Conservation (phyloP, 768 basidiomycete genomes). For the Psilocybe tampanensis region DNA sequence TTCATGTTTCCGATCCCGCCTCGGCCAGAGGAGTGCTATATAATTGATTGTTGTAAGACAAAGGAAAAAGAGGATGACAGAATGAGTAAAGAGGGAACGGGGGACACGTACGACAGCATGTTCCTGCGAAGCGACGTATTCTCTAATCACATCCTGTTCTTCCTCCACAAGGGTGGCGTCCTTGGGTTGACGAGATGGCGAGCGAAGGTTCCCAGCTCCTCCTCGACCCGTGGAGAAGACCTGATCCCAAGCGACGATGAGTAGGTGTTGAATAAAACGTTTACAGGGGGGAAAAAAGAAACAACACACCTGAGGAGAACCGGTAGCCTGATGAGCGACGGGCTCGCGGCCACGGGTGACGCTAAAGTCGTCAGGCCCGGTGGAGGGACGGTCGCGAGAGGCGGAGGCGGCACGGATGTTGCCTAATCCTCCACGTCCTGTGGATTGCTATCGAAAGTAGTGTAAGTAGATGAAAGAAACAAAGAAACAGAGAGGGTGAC, state of each 20-base stretch:
- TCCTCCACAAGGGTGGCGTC: constrained; percentile 26
- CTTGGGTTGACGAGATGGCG: constrained; percentile 60
- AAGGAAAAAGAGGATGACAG: not conserved
- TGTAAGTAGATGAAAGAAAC: not conserved
- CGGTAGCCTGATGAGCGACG: constrained; percentile 29
- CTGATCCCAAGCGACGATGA: constrained; percentile 18
- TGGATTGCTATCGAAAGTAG: constrained; percentile 41
- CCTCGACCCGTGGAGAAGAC: constrained; percentile 71
- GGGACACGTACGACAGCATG: constrained; percentile 35
- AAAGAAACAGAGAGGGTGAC: too few species aligned
- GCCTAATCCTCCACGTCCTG: constrained; percentile 70
- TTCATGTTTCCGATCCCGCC: constrained; percentile 68
- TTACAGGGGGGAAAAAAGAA: not conserved
- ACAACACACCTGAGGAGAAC: not conserved
- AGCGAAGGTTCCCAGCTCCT: constrained; percentile 84
- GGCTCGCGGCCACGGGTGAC: constrained; percentile 65
- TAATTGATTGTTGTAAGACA: not conserved
- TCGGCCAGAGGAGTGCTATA: constrained; percentile 60
- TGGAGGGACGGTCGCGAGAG: constrained; percentile 46
- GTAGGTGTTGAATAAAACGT: constrained; percentile 14
- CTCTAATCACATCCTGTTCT: constrained; percentile 47
- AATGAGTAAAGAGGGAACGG: not conserved
- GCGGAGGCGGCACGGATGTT: constrained; percentile 59
- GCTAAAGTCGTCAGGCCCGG: constrained; percentile 59
- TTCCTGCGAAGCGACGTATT: constrained; percentile 32